Conservation (phyloP, 352 stramenopile species). For the Pythium dissimile region DNA sequence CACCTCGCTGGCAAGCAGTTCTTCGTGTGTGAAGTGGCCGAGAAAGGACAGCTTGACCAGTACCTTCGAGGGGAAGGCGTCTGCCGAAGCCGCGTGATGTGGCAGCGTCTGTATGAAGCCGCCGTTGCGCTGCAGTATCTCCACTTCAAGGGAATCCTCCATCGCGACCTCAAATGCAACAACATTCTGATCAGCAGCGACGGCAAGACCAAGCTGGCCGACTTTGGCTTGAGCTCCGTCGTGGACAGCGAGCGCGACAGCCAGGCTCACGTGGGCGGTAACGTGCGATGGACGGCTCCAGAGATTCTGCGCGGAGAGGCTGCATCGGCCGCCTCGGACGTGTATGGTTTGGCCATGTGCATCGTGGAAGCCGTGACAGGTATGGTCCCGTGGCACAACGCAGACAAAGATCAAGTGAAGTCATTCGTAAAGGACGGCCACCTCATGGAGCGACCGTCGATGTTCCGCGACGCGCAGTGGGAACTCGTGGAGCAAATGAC, state of each 20-base stretch:
- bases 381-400: neutral
- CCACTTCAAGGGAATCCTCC: slow-evolving; percentile 42
- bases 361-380: slow-evolving; percentile 4
- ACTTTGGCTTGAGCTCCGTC: slow-evolving; percentile 25
- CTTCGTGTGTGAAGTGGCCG: slow-evolving; percentile 38
- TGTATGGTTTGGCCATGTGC: slow-evolving; percentile 9
- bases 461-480: slow-evolving; percentile 1
- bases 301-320: neutral
- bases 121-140: slow-evolving; percentile 47
- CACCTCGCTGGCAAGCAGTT: slow-evolving; percentile 30
- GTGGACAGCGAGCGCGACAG: neutral
- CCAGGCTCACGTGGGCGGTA: neutral
- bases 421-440: neutral
- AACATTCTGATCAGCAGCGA: slow-evolving; percentile 21
- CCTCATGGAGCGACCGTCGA: neutral
- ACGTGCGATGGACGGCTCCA: neutral
- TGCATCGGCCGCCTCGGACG: neutral
- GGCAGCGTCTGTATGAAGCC: slow-evolving; percentile 24
- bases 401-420: neutral
- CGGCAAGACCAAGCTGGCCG: slow-evolving; percentile 18
- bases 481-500: slow-evolving; percentile 40
- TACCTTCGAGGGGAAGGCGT: slow-evolving; percentile 21
- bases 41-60: slow-evolving; percentile 36
- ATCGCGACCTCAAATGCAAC: slow-evolving; percentile 77
- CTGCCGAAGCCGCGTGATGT: slow-evolving; percentile 11